A percentile compares a stretch with the other conserved stretches of the same genome.
Evolutionary conservation across 2,329 filamentous ascomycete species (phyloP).

Genomic region (Paracoccidioides brasiliensis): DNA sequence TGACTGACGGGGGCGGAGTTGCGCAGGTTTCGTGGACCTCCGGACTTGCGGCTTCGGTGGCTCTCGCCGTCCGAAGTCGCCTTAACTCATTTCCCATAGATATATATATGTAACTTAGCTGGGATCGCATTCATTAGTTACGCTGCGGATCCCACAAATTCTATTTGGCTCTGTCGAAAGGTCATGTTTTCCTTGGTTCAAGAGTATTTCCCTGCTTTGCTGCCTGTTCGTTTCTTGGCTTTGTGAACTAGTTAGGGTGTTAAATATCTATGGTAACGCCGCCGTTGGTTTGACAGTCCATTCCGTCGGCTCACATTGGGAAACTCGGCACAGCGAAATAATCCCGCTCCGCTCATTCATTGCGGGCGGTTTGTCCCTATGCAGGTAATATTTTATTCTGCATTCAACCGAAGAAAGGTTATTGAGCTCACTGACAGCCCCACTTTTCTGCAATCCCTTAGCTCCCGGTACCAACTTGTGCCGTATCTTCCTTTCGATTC

Average conservation of each 20-base stretch:
- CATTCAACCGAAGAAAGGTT: too few species aligned
- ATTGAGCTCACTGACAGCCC: background rate
- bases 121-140: too few species aligned
- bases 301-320: background rate
- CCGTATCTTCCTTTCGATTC: background rate
- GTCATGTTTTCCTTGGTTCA: background rate
- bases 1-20: background rate
- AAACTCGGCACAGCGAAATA: background rate
- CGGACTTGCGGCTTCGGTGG: background rate
- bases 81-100: too few species aligned
- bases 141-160: too few species aligned
- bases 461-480: background rate
- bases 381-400: background rate
- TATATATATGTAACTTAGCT: too few species aligned
- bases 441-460: background rate
- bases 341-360: background rate
- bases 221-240: background rate
- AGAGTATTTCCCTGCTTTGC: background rate
- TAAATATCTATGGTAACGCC: background rate
- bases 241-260: too few species aligned
- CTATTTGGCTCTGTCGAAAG: too few species aligned
- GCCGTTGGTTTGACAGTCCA: too few species aligned
- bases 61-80: too few species aligned
- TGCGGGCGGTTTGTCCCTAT: background rate
- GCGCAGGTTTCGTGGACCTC: background rate